Base-by-base conservation (phyloP, 306 rosid species). In the Chamaecrista fasciculata region DNA sequence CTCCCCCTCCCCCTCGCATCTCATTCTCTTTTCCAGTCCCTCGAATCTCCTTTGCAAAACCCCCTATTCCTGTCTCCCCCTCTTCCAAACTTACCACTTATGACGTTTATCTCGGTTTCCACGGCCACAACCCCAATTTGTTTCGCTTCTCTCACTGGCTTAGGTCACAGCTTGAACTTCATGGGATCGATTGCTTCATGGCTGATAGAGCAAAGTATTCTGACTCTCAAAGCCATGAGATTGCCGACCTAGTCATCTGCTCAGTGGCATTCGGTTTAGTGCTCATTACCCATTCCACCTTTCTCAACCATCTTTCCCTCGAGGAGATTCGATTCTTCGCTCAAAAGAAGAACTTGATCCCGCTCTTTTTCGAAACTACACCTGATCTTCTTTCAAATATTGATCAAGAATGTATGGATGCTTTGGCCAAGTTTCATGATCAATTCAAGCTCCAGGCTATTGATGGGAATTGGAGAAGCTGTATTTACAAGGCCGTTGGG, bases 21-120 rank as follows among this genome's bases (percentile, higher is more conserved):
- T 92, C 98, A 0, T 92, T 89, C 76, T 84, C 98, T 10, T 92
- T 89, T 67, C 96, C 96, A 2, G 89, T 83, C 20, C 96, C 95
- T 23, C 73, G 96, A 62, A 72, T 79, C 16, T 89, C 96, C 19
- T 92, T 89, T 48, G 85, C 95, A 53, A 89, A 87, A 76, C 84
- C 81, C 42, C 65, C 90, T 8, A 72, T 86, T 33, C 87, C 95
- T 67, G 77, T 86, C n/a, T 65, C 86, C 48, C 84, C 76, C 48
- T 84, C 76, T 48, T 81, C 81, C 64, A 89, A 86, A 66, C 83
- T 84, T 39, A 79, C 92, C 59, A 86, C 87, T 82, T 87, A 89
- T 67, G 98, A 89, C 55, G 95, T 92, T 36, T 92, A 82, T 73
- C 82, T 92, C 59, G 98, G 98, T 6, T 92, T 82, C 79, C 88